These are phyloP conservation scores for Pythium rishiriense DNA, from an alignment of 352 stramenopile genomes.

Conservation along the genomic window DNA sequence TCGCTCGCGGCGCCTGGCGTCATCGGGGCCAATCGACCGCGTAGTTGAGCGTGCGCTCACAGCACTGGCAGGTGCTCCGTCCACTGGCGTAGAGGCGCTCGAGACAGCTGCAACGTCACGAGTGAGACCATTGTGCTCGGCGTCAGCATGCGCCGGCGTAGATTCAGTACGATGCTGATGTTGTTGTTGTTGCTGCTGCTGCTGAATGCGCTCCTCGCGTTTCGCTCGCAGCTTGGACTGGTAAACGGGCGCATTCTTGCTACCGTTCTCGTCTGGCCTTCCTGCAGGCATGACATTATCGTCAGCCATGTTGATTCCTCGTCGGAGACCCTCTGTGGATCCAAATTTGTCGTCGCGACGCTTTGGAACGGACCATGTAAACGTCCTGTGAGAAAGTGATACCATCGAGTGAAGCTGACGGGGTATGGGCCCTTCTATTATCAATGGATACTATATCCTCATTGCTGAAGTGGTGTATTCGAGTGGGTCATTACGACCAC, in stretches of 20 bases:
- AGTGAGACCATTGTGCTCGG: not conserved
- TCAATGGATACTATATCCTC: too few relatives aligned
- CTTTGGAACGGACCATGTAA: too few relatives aligned
- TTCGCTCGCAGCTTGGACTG: conserved; percentile 66
- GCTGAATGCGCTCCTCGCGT: conserved; percentile 46
- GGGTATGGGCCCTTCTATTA: too few relatives aligned
- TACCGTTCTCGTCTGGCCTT: not conserved
- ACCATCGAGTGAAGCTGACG: too few relatives aligned
- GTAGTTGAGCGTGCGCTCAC: not conserved
- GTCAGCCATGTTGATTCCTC: not conserved
- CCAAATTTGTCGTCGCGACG: too few relatives aligned
- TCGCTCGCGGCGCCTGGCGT: conserved; percentile 39
- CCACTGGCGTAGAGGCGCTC: too few relatives aligned
- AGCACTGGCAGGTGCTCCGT: too few relatives aligned
- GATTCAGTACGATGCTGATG: not conserved
- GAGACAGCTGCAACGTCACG: not conserved
- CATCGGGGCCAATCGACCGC: conserved; percentile 26
- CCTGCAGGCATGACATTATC: too few relatives aligned
- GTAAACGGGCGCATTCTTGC: conserved; percentile 20
- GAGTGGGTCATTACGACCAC: conserved; percentile 43
- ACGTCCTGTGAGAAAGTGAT: too few relatives aligned
- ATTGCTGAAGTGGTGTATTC: not conserved
- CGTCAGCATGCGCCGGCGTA: not conserved
- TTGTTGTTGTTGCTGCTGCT: conserved; percentile 18
- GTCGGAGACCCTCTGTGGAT: too few relatives aligned